Evolutionary conservation across 1,284 basidiomycete species (phyloP), one percentile per base, ranked within the genome.

Genomic region (Ustanciosporium gigantosporum): DNA sequence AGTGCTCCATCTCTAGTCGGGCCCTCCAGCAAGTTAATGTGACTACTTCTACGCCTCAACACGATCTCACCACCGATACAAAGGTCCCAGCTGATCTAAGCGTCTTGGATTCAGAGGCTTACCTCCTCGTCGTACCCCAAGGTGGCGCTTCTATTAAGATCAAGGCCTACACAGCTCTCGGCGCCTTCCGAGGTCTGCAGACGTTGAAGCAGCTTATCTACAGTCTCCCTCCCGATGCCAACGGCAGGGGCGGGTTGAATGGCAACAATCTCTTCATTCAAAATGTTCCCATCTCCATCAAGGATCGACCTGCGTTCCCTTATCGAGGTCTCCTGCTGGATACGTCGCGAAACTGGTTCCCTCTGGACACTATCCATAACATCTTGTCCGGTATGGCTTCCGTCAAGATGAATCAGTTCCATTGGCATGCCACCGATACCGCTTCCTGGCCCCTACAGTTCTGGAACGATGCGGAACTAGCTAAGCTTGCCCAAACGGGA

Each of bases 371-470:
- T 65, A 84, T 92, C 70, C 82, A 86, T 48, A 83, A 86, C 24
- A 88, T 87, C 6, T 77, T 95, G 16, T 87, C 91, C 62, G 86
- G 88, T 1, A 91, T 92, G 90, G 86, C 86, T 53, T 86, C 84
- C 83, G 87, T 88, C 64, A 95, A 95, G 81, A 85, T 89, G 42
- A 74, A 81, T 50, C 48, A 60, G 57, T 85, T 90, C 78, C 88
- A 90, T 74, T 89, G 88, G 89, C 88, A 91, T 71, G 82, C 88
- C 41, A 86, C 87, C 13, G 73, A 77, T 37, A 56, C 68, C 2
- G 65, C 66, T 45, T 86, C 85, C 50, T 92, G 88, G 82, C 89
- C 89, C 0, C 81, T 91, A 15, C 80, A 50, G 2, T 65, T 79
- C 15, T 27, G 83, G 24, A 78, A 90, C 24, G 36, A 49, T 5